Base-by-base conservation (phyloP, 2,329 filamentous ascomycete species). In the Aaosphaeria arxii region DNA sequence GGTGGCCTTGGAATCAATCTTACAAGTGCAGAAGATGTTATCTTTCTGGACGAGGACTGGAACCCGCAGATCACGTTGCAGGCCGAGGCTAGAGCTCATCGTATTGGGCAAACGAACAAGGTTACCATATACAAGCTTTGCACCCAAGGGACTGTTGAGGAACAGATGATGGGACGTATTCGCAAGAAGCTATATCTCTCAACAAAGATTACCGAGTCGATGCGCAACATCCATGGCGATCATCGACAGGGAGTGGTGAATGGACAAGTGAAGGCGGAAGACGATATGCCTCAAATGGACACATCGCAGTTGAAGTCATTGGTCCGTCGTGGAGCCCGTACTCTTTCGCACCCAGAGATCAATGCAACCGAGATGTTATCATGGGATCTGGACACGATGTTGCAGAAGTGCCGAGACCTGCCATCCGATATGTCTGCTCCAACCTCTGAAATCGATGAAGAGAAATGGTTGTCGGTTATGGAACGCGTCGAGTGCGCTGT, bases 141-240 rank as follows among this genome's bases (percentile, higher is more conserved):
- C 50, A 78, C 80, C 0, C 76, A 76, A 46, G 80, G 80, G 1
- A 83, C 80, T 0, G 77, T 83, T 0, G 80, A 83, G 51, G 77
- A 81, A 51, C 80, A 83, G 48, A 83, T 83, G 77, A 73, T 79
- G 61, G 74, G 77, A 0, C 69, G 79, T 1, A 77, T 82, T n/a
- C 71, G 75, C 5, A 85, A 85, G 71, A 85, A 85, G 64, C 68
- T 84, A 0, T 84, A 84, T 51, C 69, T 85, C 0, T 83, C 80
- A 0, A 74, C 78, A 0, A 84, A 83, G 56, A 79, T 84, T 13
- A 83, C 79, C 0, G 81, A 83, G 50, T 76, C 75, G 1, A 82
- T 83, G 77, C 72, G 76, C 39, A 79, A 77, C 53, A 74, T 81
- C 5, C 77, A 82, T 54, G 56, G 60, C 35, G 61, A 62, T 30